Percentiles rank a stretch among this genome's conserved stretches.
Conservation (phyloP, 192 early-diverging fungal genomes). For the Linnemannia schmuckeri region DNA sequence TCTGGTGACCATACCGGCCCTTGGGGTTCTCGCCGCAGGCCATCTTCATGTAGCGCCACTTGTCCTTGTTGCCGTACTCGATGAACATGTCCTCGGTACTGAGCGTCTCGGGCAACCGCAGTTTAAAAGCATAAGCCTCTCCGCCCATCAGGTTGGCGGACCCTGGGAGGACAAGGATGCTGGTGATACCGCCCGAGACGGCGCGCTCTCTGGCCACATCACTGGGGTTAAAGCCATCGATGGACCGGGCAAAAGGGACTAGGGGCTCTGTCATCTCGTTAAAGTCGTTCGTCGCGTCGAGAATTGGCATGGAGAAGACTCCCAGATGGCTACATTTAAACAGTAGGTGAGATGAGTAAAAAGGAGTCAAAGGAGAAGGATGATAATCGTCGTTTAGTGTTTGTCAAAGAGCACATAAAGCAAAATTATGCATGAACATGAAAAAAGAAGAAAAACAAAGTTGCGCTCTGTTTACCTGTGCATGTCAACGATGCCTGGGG, state of each 20-base stretch:
- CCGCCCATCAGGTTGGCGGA: constrained; percentile 82
- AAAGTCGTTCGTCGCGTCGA: constrained; percentile 63
- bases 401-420: neutral
- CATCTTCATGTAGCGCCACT: constrained; percentile 82
- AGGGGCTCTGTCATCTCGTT: constrained; percentile 71
- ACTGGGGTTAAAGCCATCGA: constrained; percentile 77
- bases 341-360: neutral
- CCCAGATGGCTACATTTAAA: constrained; percentile 67
- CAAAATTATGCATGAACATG: neutral
- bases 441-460: neutral
- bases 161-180: constrained; percentile 72
- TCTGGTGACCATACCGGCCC: neutral
- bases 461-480: constrained; percentile 51
- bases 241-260: constrained; percentile 64
- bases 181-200: constrained; percentile 78
- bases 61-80: constrained; percentile 47
- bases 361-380: neutral
- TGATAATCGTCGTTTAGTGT: neutral
- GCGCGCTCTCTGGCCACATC: constrained; percentile 51
- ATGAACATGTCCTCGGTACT: constrained; percentile 77
- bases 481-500: constrained; percentile 85
- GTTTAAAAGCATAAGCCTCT: constrained; percentile 75
- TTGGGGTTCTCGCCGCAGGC: constrained; percentile 87
- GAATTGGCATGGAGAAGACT: constrained; percentile 65
- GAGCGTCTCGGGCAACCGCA: constrained; percentile 56